Conservation (phyloP, 176 grass and related monocot genomes). For the Alloteropsis semialata region DNA sequence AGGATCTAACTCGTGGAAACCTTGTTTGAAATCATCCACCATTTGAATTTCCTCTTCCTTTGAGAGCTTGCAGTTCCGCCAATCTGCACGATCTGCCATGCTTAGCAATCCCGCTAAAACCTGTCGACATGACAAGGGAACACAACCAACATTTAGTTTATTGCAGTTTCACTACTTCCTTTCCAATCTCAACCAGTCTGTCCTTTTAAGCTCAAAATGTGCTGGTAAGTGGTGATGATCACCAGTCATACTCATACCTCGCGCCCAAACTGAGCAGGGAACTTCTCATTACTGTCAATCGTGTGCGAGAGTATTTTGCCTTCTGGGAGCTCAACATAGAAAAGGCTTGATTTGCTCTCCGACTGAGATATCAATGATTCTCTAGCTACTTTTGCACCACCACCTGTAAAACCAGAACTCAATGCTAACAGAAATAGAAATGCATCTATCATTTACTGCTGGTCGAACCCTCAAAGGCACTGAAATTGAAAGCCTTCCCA, state of each 20-base stretch:
- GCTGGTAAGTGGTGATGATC: not conserved
- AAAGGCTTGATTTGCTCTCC: conserved; percentile 62
- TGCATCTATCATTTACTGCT: not conserved
- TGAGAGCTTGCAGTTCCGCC: conserved; percentile 82
- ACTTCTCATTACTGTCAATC: conserved; percentile 65
- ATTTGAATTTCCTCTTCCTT: conserved; percentile 76
- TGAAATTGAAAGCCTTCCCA: not conserved
- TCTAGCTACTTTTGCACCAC: conserved; percentile 45
- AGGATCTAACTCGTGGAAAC: conserved; percentile 58
- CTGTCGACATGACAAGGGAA: conserved; percentile 32
- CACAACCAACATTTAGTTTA: not conserved
- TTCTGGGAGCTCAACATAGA: conserved; percentile 90
- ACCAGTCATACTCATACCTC: conserved; percentile 62
- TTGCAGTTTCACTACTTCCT: not conserved
- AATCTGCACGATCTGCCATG: conserved; percentile 77
- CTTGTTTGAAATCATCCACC: conserved; percentile 74
- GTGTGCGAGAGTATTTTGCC: conserved; percentile 57
- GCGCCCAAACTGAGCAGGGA: conserved; percentile 87
- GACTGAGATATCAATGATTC: conserved; percentile 66
- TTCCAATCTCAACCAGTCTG: not conserved
- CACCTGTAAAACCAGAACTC: conserved; percentile 37
- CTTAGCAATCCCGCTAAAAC: conserved; percentile 74
- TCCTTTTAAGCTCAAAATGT: conserved; percentile 4
- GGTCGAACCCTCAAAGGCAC: not conserved
- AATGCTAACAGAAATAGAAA: not conserved